Percentiles rank a stretch among this genome's conserved stretches.
Conservation (phyloP, 2,329 filamentous ascomycete species). For the Ophiostoma sp. region DNA sequence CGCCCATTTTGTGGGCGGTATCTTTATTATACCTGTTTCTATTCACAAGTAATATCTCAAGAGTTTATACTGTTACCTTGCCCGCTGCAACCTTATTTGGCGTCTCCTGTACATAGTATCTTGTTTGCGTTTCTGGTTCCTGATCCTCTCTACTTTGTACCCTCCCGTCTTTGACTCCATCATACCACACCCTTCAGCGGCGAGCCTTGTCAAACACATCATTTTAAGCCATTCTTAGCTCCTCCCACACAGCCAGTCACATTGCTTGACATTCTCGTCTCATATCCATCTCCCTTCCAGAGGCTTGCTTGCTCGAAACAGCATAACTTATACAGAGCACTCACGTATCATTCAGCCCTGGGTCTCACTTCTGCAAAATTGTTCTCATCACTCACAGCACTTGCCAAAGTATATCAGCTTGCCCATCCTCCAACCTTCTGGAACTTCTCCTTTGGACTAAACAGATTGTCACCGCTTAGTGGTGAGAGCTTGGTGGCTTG, state of each 20-base stretch:
- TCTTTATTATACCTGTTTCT: neutral
- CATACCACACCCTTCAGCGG: neutral
- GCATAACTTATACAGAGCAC: neutral
- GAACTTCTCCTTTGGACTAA: neutral
- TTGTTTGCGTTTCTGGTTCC: neutral
- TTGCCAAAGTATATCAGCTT: neutral
- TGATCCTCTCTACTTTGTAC: neutral
- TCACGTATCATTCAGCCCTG: slow-evolving; percentile 1
- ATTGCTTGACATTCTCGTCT: slow-evolving; percentile 7
- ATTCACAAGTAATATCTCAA: neutral
- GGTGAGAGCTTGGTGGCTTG: neutral
- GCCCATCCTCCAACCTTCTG: neutral
- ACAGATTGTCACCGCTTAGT: neutral
- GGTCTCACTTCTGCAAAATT: neutral
- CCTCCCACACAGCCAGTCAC: neutral
- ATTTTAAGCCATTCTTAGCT: neutral
- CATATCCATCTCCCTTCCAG: neutral
- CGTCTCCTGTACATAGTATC: neutral
- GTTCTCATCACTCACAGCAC: neutral
- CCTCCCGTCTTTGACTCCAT: neutral
- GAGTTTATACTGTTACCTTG: neutral
- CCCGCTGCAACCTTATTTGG: neutral
- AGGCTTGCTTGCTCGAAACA: neutral
- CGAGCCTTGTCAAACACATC: neutral
- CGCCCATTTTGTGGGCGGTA: neutral